Evolutionary conservation across 2,329 filamentous ascomycete species (phyloP).

Genomic region (Ceratocystis cacaofunesta): DNA sequence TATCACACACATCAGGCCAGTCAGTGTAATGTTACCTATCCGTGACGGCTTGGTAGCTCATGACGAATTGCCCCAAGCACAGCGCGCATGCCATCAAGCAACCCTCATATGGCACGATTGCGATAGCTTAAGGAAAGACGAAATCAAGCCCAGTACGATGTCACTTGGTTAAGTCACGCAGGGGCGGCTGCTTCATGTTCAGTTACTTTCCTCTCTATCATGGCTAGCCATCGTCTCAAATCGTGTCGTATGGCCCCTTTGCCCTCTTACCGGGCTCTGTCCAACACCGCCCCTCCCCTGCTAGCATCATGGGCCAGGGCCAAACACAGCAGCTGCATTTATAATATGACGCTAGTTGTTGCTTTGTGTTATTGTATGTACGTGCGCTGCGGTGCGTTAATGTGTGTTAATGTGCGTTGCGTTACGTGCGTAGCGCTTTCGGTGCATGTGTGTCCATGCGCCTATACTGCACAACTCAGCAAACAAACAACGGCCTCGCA

Average conservation of each 20-base stretch:
- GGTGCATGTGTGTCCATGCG: slow-evolving; percentile 1
- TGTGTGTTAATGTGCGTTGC: background rate
- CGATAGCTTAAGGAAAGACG: background rate
- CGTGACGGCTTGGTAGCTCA: background rate
- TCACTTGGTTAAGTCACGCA: background rate
- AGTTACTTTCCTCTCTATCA: background rate
- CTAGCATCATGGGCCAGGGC: background rate
- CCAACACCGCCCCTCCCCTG: background rate
- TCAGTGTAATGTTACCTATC: background rate
- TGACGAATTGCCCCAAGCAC: background rate
- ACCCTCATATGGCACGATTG: background rate
- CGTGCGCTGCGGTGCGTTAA: background rate
- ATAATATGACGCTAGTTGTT: background rate
- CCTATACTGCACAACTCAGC: background rate
- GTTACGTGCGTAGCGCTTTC: background rate
- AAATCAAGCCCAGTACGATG: background rate
- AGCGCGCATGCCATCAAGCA: background rate
- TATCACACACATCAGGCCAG: background rate
- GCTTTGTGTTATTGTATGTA: background rate
- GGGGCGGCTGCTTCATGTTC: background rate
- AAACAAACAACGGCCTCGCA: background rate
- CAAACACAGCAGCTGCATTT: background rate
- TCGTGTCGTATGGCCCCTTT: background rate
- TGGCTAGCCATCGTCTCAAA: background rate
- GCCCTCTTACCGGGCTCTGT: background rate